Evolutionary conservation across 352 stramenopile species (phyloP), one percentile per base, ranked within the genome.

Genomic region (Hyaloperonospora arabidopsidis): DNA sequence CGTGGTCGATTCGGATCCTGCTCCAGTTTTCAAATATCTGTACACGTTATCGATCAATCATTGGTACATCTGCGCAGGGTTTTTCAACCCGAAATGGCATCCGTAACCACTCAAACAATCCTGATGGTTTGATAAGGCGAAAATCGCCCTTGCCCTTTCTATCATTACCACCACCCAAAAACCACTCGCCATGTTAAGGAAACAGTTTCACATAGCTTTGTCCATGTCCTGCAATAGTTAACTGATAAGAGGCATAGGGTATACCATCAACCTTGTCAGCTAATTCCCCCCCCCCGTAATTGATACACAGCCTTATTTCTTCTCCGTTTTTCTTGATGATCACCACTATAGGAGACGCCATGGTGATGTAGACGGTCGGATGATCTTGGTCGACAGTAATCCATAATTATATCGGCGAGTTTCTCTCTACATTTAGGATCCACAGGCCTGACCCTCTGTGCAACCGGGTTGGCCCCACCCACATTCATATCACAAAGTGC

Each of bases 201-300:
- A 29, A 7, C 25, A 29, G 7, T 29, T 8, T 7, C 7, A 29
- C 3, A 29, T 3, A 29, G 25, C 25, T 29, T 29, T 7, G 7
- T 29, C 25, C 3, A 29, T 29, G 25, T 29, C 25, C 19, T 59
- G 29, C 1, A 65, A 15, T 0, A 68, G 0, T 13, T 62, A 43
- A 2, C 53, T 50, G 12, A 65, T 44, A 6, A 69, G 28, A 18
- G 61, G 61, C 61, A 68, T 59, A 18, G 46, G 47, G 29, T 68
- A 64, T 1, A 61, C 25, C 43, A 64, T 68, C 1, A 61, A 11
- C 19, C 29, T 18, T 7, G 61, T 65, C 1, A 64, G 6, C 0
- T 7, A 0, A 13, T 64, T 60, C n/a, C 0, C 57, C 50, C 0
- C 38, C 0, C 1, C 47, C 19, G 22, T 68, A 68, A 35, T 63